A percentile compares a stretch with the other conserved stretches of the same genome.
These are phyloP conservation scores for Drechslera avenae DNA, from an alignment of 2,329 filamentous ascomycete genomes.

Conservation along the genomic window DNA sequence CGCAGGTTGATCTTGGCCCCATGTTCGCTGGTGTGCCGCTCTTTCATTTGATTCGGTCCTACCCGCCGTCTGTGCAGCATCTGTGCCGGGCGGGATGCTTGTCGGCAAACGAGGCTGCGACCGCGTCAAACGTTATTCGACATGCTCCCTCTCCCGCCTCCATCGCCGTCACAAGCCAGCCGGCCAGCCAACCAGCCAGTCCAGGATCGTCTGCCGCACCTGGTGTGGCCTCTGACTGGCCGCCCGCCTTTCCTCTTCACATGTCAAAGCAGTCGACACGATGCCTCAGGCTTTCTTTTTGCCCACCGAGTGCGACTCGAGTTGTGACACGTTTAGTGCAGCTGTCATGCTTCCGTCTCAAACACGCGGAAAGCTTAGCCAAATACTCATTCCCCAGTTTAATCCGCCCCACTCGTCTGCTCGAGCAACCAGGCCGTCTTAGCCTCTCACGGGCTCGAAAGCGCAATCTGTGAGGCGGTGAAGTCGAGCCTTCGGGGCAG, in stretches of 20 bases:
- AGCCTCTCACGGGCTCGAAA: conserved; percentile 22
- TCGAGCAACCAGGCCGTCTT: conserved; percentile 8
- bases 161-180: conserved; percentile 33
- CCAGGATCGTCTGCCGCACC: conserved; percentile 22
- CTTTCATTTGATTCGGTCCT: conserved; percentile 39
- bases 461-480: conserved; percentile 34
- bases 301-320: conserved; percentile 11
- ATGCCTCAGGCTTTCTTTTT: conserved; percentile 21
- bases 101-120: conserved; percentile 37
- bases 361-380: conserved; percentile 10
- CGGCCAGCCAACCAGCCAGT: too few relatives aligned
- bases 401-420: conserved; percentile 27
- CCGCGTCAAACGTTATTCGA: conserved; percentile 22
- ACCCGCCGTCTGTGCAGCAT: conserved; percentile 32
- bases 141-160: conserved; percentile 24
- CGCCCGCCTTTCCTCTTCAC: conserved; percentile 13
- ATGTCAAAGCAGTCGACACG: conserved; percentile 39
- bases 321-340: conserved; percentile 28
- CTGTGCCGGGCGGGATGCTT: conserved; percentile 19
- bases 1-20: conserved; percentile 26
- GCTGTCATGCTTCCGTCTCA: conserved; percentile 24
- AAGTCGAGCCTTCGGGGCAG: conserved; percentile 28
- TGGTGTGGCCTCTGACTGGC: too few relatives aligned
- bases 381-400: conserved; percentile 30
- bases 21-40: conserved; percentile 35